These are phyloP conservation scores for Corylus heterophylla DNA, from an alignment of 306 rosid genomes.

Conservation along the genomic window DNA sequence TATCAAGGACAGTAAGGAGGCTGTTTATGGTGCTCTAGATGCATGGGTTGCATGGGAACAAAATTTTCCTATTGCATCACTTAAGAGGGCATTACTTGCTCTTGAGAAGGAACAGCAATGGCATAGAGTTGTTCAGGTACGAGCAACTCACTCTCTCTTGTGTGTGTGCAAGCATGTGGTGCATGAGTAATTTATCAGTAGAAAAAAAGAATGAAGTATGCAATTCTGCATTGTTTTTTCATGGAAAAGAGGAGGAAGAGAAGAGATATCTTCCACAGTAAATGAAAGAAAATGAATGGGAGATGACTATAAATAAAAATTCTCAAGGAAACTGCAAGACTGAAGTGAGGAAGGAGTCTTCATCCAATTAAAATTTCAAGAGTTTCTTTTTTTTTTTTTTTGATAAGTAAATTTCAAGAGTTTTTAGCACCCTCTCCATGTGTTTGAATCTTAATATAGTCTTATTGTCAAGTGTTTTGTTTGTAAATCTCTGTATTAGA, in stretches of 20 bases:
- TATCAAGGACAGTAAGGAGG: conserved; percentile 73
- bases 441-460: neutral
- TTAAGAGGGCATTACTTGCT: conserved; percentile 49
- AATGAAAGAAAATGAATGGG: neutral
- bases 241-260: neutral
- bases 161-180: neutral
- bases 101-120: conserved; percentile 90
- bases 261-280: neutral
- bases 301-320: neutral
- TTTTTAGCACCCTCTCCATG: neutral
- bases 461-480: neutral
- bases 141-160: conserved; percentile 5
- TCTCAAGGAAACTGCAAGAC: neutral
- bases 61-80: conserved; percentile 64
- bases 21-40: conserved; percentile 84
- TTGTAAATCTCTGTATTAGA: neutral
- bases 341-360: neutral
- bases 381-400: too few relatives aligned
- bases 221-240: neutral
- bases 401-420: neutral
- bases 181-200: neutral
- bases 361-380: neutral
- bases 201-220: neutral
- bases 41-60: conserved; percentile 96
- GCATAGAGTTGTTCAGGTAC: conserved; percentile 90